A percentile compares a stretch with the other conserved stretches of the same genome.
phyloP scores from a whole-genome alignment of 768 basidiomycete species.

The Strobilomyces dryophilus region DNA sequence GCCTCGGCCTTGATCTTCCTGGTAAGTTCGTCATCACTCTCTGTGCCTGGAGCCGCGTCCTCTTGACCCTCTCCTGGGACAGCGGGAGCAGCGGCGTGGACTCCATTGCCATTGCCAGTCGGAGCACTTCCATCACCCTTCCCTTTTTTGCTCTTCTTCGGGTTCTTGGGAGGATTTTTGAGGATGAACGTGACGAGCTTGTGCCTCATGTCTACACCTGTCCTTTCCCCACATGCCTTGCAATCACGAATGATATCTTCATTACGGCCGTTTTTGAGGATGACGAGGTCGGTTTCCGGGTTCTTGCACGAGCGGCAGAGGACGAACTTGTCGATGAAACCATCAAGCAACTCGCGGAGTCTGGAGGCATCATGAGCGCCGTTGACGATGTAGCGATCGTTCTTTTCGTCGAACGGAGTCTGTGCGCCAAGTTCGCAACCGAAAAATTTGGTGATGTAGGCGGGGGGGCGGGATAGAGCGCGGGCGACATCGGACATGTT shows the following conservation, averaged over 20 bases:
- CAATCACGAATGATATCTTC: slow-evolving; percentile 95
- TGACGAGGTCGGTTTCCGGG: slow-evolving; percentile 93
- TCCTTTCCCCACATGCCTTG: slow-evolving; percentile 96
- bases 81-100: slow-evolving; percentile 35
- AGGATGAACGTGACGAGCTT: slow-evolving; percentile 94
- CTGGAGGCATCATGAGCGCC: slow-evolving; percentile 91
- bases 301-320: slow-evolving; percentile 98
- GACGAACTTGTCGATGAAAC: slow-evolving; percentile 98
- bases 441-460: slow-evolving; percentile 99
- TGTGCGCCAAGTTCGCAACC: slow-evolving; percentile 98
- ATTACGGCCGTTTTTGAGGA: slow-evolving; percentile 73
- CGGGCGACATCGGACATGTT: slow-evolving; percentile 99
- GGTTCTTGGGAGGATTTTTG: slow-evolving; percentile 93
- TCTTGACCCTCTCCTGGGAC: slow-evolving; percentile 40
- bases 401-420: slow-evolving; percentile 93
- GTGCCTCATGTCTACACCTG: slow-evolving; percentile 92
- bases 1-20: slow-evolving; percentile 91
- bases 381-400: slow-evolving; percentile 98
- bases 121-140: slow-evolving; percentile 51
- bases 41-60: slow-evolving; percentile 46
- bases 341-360: slow-evolving; percentile 92
- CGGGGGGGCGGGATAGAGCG: slow-evolving; percentile 89
- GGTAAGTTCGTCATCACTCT: slow-evolving; percentile 85
- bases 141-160: slow-evolving; percentile 59
- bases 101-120: slow-evolving; percentile 46